These are phyloP conservation scores for Alectoria sarmentosa DNA, from an alignment of 495 filamentous ascomycete genomes.

Conservation along the genomic window DNA sequence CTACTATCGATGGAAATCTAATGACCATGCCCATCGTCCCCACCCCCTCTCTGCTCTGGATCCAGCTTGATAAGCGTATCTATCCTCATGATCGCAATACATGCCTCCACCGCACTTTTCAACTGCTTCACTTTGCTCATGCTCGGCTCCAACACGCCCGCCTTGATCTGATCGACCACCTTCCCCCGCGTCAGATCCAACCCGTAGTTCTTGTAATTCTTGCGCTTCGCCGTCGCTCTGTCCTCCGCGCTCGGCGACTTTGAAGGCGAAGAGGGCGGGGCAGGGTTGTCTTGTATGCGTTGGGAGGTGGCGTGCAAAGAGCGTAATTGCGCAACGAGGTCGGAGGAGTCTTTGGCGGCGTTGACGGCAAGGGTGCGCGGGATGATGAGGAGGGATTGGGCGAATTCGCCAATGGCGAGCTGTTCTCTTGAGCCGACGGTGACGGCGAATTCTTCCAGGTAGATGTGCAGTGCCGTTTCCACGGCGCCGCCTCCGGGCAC, in stretches of 20 bases:
- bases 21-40: slow-evolving; percentile 72
- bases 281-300: slow-evolving; percentile 72
- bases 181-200: slow-evolving; percentile 84
- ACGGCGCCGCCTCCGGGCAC: slow-evolving; percentile 95
- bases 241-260: slow-evolving; percentile 20
- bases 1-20: slow-evolving; percentile 21
- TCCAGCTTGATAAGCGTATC: slow-evolving; percentile 99
- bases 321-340: slow-evolving; percentile 91
- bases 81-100: slow-evolving; percentile 98
- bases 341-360: slow-evolving; percentile 90
- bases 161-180: slow-evolving; percentile 89
- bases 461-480: slow-evolving; percentile 98
- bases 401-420: slow-evolving; percentile 96
- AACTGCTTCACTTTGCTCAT: slow-evolving; percentile 98
- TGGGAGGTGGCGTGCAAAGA: slow-evolving; percentile 92
- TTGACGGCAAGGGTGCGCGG: slow-evolving; percentile 97
- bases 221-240: slow-evolving; percentile 81
- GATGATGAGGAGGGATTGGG: slow-evolving; percentile 85
- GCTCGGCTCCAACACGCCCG: slow-evolving; percentile 90
- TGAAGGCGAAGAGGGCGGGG: slow-evolving; percentile 20
- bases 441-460: slow-evolving; percentile 98
- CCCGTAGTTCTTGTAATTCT: slow-evolving; percentile 97
- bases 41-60: slow-evolving; percentile 69
- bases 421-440: slow-evolving; percentile 97
- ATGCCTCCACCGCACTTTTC: slow-evolving; percentile 98